A percentile compares a stretch with the other conserved stretches of the same genome.
These are phyloP conservation scores for Omphalotus guepiniiformis DNA, from an alignment of 768 basidiomycete genomes.

Conservation along the genomic window DNA sequence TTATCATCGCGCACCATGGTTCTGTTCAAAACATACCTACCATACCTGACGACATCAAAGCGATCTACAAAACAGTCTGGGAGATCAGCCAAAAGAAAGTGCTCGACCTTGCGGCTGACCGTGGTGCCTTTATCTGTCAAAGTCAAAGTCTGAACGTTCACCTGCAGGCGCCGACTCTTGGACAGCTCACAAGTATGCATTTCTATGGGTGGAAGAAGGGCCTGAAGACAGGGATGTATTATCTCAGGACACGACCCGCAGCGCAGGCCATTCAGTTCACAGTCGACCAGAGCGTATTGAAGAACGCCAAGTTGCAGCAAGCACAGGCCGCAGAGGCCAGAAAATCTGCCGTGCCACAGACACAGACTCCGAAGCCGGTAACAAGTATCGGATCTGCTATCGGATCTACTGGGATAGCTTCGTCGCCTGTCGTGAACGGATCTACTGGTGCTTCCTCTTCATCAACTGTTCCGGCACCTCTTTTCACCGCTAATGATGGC, in stretches of 20 bases:
- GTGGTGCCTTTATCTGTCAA: conserved; percentile 97
- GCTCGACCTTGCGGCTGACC: conserved; percentile 97
- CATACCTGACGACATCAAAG: conserved; percentile 89
- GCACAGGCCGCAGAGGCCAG: conserved; percentile 21
- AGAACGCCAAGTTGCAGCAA: conserved; percentile 52
- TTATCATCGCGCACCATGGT: conserved; percentile 96
- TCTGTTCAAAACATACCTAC: conserved; percentile 82
- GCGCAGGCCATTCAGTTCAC: conserved; percentile 98
- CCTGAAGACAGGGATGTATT: conserved; percentile 98
- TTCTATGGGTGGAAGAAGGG: conserved; percentile 99
- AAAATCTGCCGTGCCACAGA: no score
- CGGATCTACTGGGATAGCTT: conserved; percentile 18
- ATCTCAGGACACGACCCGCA: conserved; percentile 91
- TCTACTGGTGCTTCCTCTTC: conserved; percentile 22
- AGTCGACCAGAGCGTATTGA: conserved; percentile 77
- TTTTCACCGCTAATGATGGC: conserved; percentile 28
- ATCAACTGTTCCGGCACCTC: conserved; percentile 16
- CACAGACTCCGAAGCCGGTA: conserved; percentile 18
- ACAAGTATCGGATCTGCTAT: no score
- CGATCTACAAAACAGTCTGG: conserved; percentile 99
- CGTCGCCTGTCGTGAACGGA: conserved; percentile 10
- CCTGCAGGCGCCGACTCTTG: conserved; percentile 80
- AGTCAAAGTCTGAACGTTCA: conserved; percentile 94
- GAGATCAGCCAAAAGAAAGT: conserved; percentile 99
- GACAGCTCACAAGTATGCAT: conserved; percentile 94